Conservation (phyloP, 2,329 filamentous ascomycete species). For the Incumbomyces delicatus region DNA sequence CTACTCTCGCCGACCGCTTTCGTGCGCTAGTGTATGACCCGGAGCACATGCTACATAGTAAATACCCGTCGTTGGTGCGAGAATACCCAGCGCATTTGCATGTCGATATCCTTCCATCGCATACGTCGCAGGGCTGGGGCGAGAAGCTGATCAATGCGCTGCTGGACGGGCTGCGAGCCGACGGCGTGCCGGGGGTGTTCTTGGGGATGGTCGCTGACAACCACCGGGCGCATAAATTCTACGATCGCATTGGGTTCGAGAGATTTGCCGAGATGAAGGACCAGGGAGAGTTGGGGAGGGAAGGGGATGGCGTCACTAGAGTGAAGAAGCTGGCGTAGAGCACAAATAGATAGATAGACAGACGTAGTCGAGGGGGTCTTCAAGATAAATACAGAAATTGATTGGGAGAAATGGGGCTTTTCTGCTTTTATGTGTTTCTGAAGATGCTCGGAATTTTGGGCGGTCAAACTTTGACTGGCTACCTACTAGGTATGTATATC, state of each 20-base stretch:
- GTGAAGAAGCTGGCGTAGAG: conserved; percentile 7
- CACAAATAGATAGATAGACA: too few species aligned
- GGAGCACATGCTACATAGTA: conserved; percentile 11
- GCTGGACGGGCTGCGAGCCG: conserved; percentile 4
- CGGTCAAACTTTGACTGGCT: too few species aligned
- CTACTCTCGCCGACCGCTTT: conserved; percentile 13
- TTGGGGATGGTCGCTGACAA: conserved; percentile 17
- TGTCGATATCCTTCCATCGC: conserved; percentile 14
- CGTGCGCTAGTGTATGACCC: conserved; percentile 15
- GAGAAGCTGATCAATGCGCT: conserved; percentile 13
- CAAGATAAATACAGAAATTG: too few species aligned
- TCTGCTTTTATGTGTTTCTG: too few species aligned
- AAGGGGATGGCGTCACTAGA: conserved; percentile 12
- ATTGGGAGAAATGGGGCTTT: too few species aligned
- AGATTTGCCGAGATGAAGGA: conserved; percentile 15
- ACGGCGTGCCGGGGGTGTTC: conserved; percentile 16
- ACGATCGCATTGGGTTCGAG: conserved; percentile 15
- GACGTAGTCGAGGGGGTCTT: too few species aligned
- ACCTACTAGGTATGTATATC: too few species aligned
- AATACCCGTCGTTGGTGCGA: conserved; percentile 13
- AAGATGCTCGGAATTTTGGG: too few species aligned
- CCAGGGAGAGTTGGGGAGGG: conserved; percentile 15
- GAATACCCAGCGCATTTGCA: conserved; percentile 18
- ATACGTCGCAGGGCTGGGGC: conserved; percentile 16
- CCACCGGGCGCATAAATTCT: conserved; percentile 15